A percentile compares a stretch with the other conserved stretches of the same genome.
These are phyloP conservation scores for Talaromyces pinophilus DNA, from an alignment of 2,329 filamentous ascomycete species.

Conservation along the genomic window DNA sequence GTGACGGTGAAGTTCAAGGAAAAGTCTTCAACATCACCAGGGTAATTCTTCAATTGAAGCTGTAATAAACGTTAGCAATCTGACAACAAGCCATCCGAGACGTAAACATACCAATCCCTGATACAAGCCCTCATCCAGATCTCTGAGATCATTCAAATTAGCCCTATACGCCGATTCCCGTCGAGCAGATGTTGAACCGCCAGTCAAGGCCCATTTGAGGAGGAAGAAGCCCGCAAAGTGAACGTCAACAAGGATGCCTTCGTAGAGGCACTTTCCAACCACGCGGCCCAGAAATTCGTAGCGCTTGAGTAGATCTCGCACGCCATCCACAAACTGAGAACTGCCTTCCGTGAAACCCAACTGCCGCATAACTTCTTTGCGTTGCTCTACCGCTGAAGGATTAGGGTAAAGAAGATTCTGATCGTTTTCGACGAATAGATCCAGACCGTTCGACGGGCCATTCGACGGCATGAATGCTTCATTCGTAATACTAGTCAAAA, in stretches of 20 bases:
- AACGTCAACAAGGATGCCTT: slow-evolving; percentile 91
- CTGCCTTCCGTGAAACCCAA: slow-evolving; percentile 56
- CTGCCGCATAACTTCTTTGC: slow-evolving; percentile 59
- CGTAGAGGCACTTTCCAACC: slow-evolving; percentile 95
- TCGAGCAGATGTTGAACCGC: slow-evolving; percentile 62
- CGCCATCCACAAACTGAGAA: slow-evolving; percentile 57
- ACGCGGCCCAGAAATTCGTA: slow-evolving; percentile 93
- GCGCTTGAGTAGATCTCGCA: slow-evolving; percentile 65
- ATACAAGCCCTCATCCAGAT: slow-evolving; percentile 88
- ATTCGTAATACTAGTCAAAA: slow-evolving; percentile 81
- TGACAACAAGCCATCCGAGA: background rate
- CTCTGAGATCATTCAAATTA: slow-evolving; percentile 91
- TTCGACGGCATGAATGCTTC: slow-evolving; percentile 72
- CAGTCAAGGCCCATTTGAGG: slow-evolving; percentile 85
- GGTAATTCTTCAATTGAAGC: slow-evolving; percentile 77
- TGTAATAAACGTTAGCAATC: slow-evolving; percentile 26
- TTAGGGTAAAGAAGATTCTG: slow-evolving; percentile 88
- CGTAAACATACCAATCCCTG: slow-evolving; percentile 66
- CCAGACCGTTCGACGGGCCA: slow-evolving; percentile 54
- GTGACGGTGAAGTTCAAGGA: slow-evolving; percentile 86
- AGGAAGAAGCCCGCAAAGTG: slow-evolving; percentile 94
- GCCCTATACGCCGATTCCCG: slow-evolving; percentile 76
- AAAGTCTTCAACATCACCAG: slow-evolving; percentile 77
- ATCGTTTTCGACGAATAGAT: slow-evolving; percentile 79
- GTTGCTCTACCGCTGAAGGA: slow-evolving; percentile 71